Base-by-base conservation (phyloP, 139 green algal genomes). In the Chlorella sp. region DNA sequence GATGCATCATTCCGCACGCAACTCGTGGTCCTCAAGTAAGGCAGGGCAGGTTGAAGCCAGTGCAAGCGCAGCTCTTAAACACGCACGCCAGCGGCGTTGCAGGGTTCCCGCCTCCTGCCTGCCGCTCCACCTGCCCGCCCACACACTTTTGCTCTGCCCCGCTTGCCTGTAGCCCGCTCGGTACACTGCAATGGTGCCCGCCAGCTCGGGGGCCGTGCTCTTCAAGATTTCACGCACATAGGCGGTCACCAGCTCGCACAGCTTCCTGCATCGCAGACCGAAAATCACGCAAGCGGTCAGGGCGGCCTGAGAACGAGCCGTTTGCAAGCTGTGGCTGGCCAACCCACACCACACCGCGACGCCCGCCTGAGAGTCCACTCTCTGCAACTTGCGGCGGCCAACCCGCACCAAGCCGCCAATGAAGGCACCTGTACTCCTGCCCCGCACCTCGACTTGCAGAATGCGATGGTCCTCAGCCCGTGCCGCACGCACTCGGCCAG, bases 231-330 rank as follows among this genome's bases (percentile, higher is more conserved):
- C 94, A 22, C 94, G 88, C 3, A 93, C 93, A 90, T 99, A 99
- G 11, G 87, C 81, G 0, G 91, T 88, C 40, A 99, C 96, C 68
- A 99, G 93, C 94, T 99, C 97, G 58, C 91, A 96, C 69, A 99
- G 91, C 91, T 99, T 99, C 79, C 94, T 84, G 79, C 44, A 28
- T 32, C 1, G n/a, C n/a, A n/a, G n/a, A n/a, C n/a, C n/a, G n/a
- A n/a, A n/a, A n/a, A n/a, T n/a, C n/a, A n/a, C n/a, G n/a, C n/a
- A n/a, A n/a, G n/a, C n/a, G n/a, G n/a, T n/a, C n/a, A n/a, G n/a
- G n/a, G n/a, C n/a, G n/a, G n/a, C n/a, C n/a, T n/a, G n/a, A n/a
- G n/a, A n/a, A n/a, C n/a, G n/a, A n/a, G n/a, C n/a, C n/a, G n/a
- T n/a, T n/a, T n/a, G n/a, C n/a, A n/a, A n/a, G n/a, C n/a, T n/a